Conservation (phyloP, 2,329 filamentous ascomycete genomes). For the Cryphonectria japonica region DNA sequence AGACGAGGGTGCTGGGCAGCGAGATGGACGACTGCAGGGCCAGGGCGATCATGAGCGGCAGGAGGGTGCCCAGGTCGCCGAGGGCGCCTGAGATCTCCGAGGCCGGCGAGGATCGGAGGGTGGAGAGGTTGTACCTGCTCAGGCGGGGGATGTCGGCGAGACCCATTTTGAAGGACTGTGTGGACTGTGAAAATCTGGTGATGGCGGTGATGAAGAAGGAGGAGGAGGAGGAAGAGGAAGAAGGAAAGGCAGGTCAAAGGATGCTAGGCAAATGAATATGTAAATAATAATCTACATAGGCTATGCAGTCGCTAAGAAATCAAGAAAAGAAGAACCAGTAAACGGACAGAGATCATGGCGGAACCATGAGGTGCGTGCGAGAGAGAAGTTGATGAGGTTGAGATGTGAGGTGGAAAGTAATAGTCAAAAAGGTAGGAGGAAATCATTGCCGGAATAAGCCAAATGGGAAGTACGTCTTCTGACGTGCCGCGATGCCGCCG, state of each 20-base stretch:
- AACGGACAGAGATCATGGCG: background rate
- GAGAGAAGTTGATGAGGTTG: slow-evolving; percentile 5
- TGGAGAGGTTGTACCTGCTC: slow-evolving; percentile 53
- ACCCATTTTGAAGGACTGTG: slow-evolving; percentile 27
- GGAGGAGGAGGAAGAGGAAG: background rate
- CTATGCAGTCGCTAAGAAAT: background rate
- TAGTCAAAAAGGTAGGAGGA: background rate
- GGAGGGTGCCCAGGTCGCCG: slow-evolving; percentile 86
- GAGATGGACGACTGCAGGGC: slow-evolving; percentile 78
- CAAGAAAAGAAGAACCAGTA: too few relatives aligned
- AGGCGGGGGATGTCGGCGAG: slow-evolving; percentile 38
- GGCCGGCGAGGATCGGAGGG: slow-evolving; percentile 51
- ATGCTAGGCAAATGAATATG: background rate
- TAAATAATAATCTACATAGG: background rate
- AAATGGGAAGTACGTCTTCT: slow-evolving; percentile 4
- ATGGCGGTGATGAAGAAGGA: background rate
- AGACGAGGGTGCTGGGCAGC: slow-evolving; percentile 81
- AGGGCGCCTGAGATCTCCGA: slow-evolving; percentile 85
- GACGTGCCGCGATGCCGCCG: slow-evolving; percentile 15
- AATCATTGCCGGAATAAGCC: slow-evolving; percentile 13
- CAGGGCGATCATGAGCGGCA: slow-evolving; percentile 87
- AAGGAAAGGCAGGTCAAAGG: background rate
- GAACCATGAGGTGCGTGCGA: background rate
- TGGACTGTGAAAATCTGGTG: background rate
- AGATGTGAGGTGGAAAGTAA: background rate